These are phyloP conservation scores for Cyamopsis tetragonoloba DNA, from an alignment of 306 rosid species.

Conservation along the genomic window DNA sequence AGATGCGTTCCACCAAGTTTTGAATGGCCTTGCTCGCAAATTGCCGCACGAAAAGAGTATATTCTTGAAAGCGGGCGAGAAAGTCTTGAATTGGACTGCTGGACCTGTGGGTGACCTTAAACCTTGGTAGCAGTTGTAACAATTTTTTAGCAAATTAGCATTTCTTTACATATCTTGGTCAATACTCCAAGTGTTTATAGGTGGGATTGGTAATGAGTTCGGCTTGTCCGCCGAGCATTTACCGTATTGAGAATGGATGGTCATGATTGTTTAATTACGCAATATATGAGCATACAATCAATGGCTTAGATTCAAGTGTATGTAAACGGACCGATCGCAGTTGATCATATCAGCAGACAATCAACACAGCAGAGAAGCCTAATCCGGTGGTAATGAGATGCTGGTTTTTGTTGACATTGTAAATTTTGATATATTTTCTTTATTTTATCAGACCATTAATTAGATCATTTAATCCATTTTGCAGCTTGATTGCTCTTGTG, in stretches of 20 bases:
- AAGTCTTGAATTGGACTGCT: slow-evolving; percentile 85
- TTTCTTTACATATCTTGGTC: slow-evolving; percentile 22
- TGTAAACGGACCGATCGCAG: too few relatives aligned
- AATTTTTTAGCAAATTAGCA: slow-evolving; percentile 18
- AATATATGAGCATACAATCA: too few relatives aligned
- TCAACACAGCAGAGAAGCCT: too few relatives aligned
- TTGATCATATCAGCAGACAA: too few relatives aligned
- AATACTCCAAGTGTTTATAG: slow-evolving; percentile 27
- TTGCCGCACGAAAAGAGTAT: slow-evolving; percentile 61
- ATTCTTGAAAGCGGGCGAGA: slow-evolving; percentile 65
- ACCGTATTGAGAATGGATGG: too few relatives aligned
- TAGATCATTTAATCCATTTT: slow-evolving; percentile 20
- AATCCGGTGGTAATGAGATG: too few relatives aligned
- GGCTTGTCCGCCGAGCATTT: too few relatives aligned
- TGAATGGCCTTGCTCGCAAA: slow-evolving; percentile 92
- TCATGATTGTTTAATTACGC: too few relatives aligned
- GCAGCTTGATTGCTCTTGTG: background rate
- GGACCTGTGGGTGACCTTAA: slow-evolving; percentile 90
- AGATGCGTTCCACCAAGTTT: slow-evolving; percentile 92
- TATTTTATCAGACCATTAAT: background rate
- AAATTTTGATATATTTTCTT: slow-evolving; percentile 27
- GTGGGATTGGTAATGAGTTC: slow-evolving; percentile 27
- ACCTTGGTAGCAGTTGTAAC: slow-evolving; percentile 56
- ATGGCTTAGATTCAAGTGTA: too few relatives aligned
- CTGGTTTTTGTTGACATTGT: slow-evolving; percentile 23